Evolutionary conservation across 352 stramenopile genomes (phyloP).

Genomic region (Aphanomyces cochlioides): DNA sequence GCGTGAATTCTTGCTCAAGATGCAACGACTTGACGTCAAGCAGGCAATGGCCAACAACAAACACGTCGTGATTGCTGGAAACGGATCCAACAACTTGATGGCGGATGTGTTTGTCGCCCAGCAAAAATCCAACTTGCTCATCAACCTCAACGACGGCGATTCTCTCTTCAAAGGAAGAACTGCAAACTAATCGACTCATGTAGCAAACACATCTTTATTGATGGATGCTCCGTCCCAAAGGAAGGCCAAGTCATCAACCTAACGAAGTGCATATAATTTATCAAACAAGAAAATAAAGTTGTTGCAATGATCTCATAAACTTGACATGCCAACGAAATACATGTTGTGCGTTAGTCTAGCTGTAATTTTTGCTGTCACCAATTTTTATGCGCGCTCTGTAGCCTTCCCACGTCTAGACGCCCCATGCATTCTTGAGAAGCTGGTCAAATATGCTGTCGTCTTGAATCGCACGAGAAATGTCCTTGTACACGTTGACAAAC

Average conservation of each 20-base stretch:
- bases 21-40: conserved; percentile 45
- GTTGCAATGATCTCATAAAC: too few species aligned
- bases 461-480: conserved; percentile 58
- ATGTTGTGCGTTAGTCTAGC: too few species aligned
- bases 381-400: too few species aligned
- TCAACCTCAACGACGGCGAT: conserved; percentile 36
- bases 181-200: too few species aligned
- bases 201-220: too few species aligned
- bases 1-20: conserved; percentile 39
- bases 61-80: conserved; percentile 42
- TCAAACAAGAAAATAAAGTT: too few species aligned
- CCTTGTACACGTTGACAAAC: conserved; percentile 69
- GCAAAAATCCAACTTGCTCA: conserved; percentile 43
- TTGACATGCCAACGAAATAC: too few species aligned
- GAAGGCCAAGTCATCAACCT: too few species aligned
- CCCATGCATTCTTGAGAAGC: conserved; percentile 66
- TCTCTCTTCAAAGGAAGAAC: too few species aligned
- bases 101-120: conserved; percentile 47
- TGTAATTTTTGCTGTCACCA: too few species aligned
- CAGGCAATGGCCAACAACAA: conserved; percentile 42
- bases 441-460: conserved; percentile 62
- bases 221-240: too few species aligned
- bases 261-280: too few species aligned
- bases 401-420: not conserved
- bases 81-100: conserved; percentile 49